Base-by-base conservation (phyloP, 345 rosid species). In the Citrus unshiu region DNA sequence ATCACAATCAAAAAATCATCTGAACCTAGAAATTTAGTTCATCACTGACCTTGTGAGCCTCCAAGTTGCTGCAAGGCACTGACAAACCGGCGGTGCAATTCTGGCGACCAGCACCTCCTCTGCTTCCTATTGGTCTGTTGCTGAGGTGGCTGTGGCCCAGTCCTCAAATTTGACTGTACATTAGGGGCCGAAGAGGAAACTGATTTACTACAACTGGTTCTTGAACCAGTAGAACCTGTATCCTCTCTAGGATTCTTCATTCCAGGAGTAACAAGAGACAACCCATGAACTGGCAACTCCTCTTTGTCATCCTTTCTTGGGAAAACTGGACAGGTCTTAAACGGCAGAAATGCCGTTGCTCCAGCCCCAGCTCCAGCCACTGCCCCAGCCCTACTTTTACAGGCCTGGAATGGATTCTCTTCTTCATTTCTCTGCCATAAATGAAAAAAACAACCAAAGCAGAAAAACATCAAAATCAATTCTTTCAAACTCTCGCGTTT, bases 101-200 rank as follows among this genome's bases (percentile, higher is more conserved):
- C 97, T 0, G 96, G 92, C n/a, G 95, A 93, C 99, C 99, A 95
- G 84, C 95, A 91, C 82, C 98, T 90, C 84, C 99, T 89, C 83
- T 91, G 97, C 84, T 95, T 95, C 89, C 99, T 83, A 29, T 85
- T 49, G 76, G 82, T 82, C 81, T 88, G 96, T 70, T 88, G 91
- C 74, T 86, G 89, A 64, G 83, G 83, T 57, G 78, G 86, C 46
- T 70, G 86, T 6, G 84, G 74, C 61, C 81, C 93, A 63, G 82
- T 84, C 67, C 80, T 74, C 14, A 78, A 80, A 79, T 54, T 82
- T 1, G 89, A 81, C 46, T 83, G 88, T 16, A 78, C 63, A 68
- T 78, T 83, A 56, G 87, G 86, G 24, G 80, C 82, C 70, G 90
- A 86, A 60, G 80, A 79, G 12, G 87, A 75, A 82, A 82, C 79